Base-by-base conservation (phyloP, 2,329 filamentous ascomycete species). In the Aspergillus fructus region DNA sequence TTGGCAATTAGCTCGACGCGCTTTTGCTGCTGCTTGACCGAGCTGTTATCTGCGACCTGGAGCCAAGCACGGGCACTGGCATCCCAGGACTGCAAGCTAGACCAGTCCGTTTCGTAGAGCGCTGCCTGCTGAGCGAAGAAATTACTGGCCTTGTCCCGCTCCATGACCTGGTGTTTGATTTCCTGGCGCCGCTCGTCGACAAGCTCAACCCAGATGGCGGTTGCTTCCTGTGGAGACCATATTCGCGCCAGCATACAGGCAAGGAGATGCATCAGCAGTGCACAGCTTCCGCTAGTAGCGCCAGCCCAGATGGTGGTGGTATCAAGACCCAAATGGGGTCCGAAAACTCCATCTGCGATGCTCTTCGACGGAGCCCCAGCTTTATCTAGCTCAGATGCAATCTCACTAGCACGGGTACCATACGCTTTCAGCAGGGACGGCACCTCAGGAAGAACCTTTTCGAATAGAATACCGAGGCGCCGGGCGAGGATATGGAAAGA, bases 381-480 rank as follows among this genome's bases (percentile, higher is more conserved):
- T 27, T 40, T 19, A 24, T 30, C 33, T 2, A 39, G 17, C 15
- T 55, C 52, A 17, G 45, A 27, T 4, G 49, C 42, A 45, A 61
- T 56, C 30, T 61, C 59, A 13, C 41, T 53, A 7, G 48, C 59
- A 9, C 59, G 59, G 15, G 40, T 54, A 7, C 56, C 59, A 12
- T 59, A 61, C 1, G 73, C 71, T 34, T 60, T 57, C 7, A 74
- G 53, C 3, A 79, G 66, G 1, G 62, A 50, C 0, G 75, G 75
- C 0, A 65, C 74, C 0, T 58, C 4, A 3, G 76, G 76, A 2
- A 71, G 50, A 0, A 71, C 30, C 0, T 60, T 62, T 21, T 73
- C 67, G 56, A 81, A 80, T 0, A 81, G 61, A 0, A 70, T 71
- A 1, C 71, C 78, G 0, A 81, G 69, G 34, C 67, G 71, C 17